phyloP scores from a whole-genome alignment of 176 grass and related monocot species.

The Bolboschoenus planiculmis region DNA sequence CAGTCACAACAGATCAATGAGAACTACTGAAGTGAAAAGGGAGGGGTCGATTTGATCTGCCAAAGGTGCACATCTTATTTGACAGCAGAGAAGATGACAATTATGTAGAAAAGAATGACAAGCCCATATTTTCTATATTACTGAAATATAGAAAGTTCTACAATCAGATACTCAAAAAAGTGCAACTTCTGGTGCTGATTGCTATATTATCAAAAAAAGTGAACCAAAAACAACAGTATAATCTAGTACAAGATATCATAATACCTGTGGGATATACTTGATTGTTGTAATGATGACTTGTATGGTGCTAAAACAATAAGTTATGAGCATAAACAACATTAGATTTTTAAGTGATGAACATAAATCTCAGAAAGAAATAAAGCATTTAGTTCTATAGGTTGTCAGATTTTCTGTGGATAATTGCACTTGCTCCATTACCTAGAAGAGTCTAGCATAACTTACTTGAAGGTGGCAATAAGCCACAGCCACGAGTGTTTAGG shows the following conservation, averaged over 20 bases:
- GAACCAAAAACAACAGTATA: not conserved
- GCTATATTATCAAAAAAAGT: not conserved
- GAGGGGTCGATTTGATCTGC: not conserved
- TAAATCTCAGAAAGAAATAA: not conserved
- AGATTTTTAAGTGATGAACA: not conserved
- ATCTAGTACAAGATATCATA: slow-evolving; percentile 13
- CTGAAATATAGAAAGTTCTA: not conserved
- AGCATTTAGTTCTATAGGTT: not conserved
- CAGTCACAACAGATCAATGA: not conserved
- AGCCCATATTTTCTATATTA: not conserved
- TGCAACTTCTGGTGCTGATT: not conserved
- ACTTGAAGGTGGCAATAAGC: slow-evolving; percentile 85
- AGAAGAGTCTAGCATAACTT: slow-evolving; percentile 19
- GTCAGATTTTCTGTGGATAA: too few relatives aligned
- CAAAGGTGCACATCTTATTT: not conserved
- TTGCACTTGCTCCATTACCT: not conserved
- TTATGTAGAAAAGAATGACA: not conserved
- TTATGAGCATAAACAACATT: not conserved
- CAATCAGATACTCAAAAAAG: not conserved
- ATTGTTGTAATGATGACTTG: slow-evolving; percentile 85
- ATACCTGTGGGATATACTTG: slow-evolving; percentile 96
- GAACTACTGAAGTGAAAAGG: not conserved
- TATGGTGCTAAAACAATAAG: slow-evolving; percentile 53
- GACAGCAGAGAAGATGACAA: not conserved
- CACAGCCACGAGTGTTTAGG: slow-evolving; percentile 71